phyloP scores from a whole-genome alignment of 768 basidiomycete genomes.

The Suillus ampliporus region DNA sequence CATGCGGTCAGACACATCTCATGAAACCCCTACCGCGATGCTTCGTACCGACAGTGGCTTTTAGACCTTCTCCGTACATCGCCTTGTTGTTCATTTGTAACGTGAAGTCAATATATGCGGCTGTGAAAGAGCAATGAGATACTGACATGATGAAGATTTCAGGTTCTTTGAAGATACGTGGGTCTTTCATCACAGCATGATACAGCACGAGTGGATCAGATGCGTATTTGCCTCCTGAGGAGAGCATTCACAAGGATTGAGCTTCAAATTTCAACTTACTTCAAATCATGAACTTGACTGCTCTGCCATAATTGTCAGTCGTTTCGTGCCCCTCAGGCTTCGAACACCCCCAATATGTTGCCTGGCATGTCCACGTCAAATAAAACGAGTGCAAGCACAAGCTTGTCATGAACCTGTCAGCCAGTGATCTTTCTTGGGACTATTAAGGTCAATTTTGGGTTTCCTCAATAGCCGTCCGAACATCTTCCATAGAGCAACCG shows the following conservation, averaged over 20 bases:
- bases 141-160: constrained; percentile 50
- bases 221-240: constrained; percentile 38
- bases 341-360: neutral
- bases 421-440: too few relatives aligned
- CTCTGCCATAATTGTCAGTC: neutral
- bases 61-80: constrained; percentile 53
- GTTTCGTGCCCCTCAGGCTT: too few relatives aligned
- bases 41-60: constrained; percentile 31
- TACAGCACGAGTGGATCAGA: constrained; percentile 56
- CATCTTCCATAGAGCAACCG: too few relatives aligned
- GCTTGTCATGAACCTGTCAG: neutral
- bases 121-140: neutral
- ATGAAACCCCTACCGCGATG: constrained; percentile 23
- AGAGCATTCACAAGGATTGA: neutral
- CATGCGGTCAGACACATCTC: neutral
- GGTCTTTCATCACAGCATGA: constrained; percentile 49
- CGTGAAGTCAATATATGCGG: neutral
- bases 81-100: constrained; percentile 45
- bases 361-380: neutral
- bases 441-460: too few relatives aligned
- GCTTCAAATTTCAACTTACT: neutral
- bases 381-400: neutral
- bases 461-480: too few relatives aligned
- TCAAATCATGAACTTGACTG: neutral
- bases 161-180: constrained; percentile 54